Evolutionary conservation across 1,284 basidiomycete genomes (phyloP).

Genomic region (Trichosporon sp.): DNA sequence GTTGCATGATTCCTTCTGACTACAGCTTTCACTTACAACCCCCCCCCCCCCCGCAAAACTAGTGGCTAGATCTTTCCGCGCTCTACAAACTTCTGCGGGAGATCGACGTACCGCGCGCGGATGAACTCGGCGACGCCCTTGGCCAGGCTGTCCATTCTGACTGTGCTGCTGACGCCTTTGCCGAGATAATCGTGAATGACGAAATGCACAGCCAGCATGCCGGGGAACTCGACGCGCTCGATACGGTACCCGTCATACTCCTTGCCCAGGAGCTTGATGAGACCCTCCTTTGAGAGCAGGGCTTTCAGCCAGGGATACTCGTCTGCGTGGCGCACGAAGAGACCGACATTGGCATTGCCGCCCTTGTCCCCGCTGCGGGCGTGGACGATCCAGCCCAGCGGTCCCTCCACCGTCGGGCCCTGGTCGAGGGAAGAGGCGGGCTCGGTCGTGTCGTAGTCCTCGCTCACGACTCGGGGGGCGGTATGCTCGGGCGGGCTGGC

Average conservation of each 20-base stretch:
- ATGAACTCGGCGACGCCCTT: constrained; percentile 33
- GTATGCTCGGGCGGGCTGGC: constrained; percentile 18
- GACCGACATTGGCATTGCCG: constrained; percentile 41
- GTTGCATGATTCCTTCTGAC: no score
- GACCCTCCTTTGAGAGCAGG: constrained; percentile 30
- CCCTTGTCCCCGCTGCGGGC: constrained; percentile 44
- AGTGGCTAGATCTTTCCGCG: constrained; percentile 28
- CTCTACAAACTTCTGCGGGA: constrained; percentile 28
- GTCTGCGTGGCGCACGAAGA: constrained; percentile 37
- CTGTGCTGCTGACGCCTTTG: constrained; percentile 30
- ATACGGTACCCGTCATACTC: constrained; percentile 35
- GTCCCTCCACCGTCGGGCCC: no score
- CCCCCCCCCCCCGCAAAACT: no score
- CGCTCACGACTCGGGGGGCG: constrained; percentile 5
- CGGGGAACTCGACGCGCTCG: constrained; percentile 42
- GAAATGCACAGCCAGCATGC: constrained; percentile 43
- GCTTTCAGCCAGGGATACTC: constrained; percentile 36
- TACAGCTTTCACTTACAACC: no score
- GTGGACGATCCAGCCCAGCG: constrained; percentile 39
- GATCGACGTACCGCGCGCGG: constrained; percentile 24
- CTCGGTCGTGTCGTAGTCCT: constrained; percentile 27
- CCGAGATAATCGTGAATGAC: constrained; percentile 49
- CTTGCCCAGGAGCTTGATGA: constrained; percentile 33
- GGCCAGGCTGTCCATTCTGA: constrained; percentile 28
- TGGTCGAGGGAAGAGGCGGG: background rate